phyloP scores from a whole-genome alignment of 164 flowering plant species.

The Piper betle region DNA sequence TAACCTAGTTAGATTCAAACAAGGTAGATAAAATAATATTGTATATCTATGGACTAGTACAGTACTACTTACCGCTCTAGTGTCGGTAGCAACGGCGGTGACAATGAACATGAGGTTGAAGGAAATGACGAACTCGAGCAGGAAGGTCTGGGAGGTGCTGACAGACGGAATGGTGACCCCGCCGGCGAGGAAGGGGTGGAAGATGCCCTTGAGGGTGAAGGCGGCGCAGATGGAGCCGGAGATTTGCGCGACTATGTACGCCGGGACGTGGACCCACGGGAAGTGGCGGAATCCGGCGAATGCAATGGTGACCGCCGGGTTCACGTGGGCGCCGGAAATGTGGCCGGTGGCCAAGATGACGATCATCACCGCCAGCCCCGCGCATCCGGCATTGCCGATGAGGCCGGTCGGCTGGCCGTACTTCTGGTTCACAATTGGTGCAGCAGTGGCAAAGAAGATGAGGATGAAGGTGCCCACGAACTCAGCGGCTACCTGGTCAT shows the following conservation, averaged over 20 bases:
- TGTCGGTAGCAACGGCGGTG: conserved; percentile 87
- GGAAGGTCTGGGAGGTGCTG: conserved; percentile 52
- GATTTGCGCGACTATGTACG: conserved; percentile 65
- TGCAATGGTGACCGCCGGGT: conserved; percentile 73
- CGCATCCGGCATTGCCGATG: conserved; percentile 69
- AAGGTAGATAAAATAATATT: no score
- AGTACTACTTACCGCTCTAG: conserved; percentile 64
- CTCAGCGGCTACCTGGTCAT: conserved; percentile 73
- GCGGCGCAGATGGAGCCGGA: conserved; percentile 71
- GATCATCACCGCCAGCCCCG: conserved; percentile 79
- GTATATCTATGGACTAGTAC: no score
- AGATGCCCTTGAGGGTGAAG: conserved; percentile 64
- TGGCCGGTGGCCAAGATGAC: conserved; percentile 75
- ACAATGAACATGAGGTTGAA: conserved; percentile 75
- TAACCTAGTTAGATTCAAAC: no score
- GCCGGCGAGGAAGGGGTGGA: conserved; percentile 65
- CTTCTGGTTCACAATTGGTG: conserved; percentile 73
- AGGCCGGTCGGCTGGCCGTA: conserved; percentile 53
- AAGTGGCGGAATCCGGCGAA: conserved; percentile 71
- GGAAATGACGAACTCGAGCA: conserved; percentile 66
- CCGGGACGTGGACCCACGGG: conserved; percentile 85
- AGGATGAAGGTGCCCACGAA: conserved; percentile 84
- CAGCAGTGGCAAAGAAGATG: conserved; percentile 69
- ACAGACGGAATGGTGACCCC: conserved; percentile 76
- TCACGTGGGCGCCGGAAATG: conserved; percentile 83